Evolutionary conservation across 345 rosid genomes (phyloP).

Genomic region (Citrus glauca): DNA sequence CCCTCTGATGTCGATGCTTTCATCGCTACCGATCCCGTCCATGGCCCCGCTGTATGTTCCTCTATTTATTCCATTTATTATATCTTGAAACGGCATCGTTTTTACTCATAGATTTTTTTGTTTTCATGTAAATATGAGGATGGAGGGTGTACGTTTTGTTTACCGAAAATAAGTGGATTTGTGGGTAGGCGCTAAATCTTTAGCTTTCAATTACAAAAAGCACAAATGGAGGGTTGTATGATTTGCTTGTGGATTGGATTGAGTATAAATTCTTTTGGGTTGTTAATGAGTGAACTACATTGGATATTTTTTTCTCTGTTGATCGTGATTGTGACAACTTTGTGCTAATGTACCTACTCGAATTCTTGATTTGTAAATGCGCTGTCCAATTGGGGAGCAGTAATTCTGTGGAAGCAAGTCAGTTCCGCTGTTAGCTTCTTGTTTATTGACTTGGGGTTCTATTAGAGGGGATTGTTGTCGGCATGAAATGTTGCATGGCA

Average conservation of each 20-base stretch:
- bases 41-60: slow-evolving; percentile 68
- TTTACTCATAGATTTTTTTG: not conserved
- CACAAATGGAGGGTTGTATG: too few relatives aligned
- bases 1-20: slow-evolving; percentile 71
- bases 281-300: not conserved
- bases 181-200: not conserved
- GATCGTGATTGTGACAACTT: not conserved
- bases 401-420: not conserved
- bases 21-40: slow-evolving; percentile 79
- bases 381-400: not conserved
- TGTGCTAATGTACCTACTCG: not conserved
- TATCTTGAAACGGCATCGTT: not conserved
- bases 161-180: not conserved
- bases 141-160: too few relatives aligned
- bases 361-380: too few relatives aligned
- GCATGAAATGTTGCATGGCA: not conserved
- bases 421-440: not conserved
- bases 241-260: not conserved
- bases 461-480: not conserved
- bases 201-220: too few relatives aligned
- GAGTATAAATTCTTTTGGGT: not conserved
- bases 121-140: not conserved
- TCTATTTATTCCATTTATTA: not conserved
- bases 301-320: not conserved
- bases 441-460: not conserved